These are phyloP conservation scores for Naganishia vaughanmartiniae DNA, from an alignment of 768 basidiomycete species.

Conservation along the genomic window DNA sequence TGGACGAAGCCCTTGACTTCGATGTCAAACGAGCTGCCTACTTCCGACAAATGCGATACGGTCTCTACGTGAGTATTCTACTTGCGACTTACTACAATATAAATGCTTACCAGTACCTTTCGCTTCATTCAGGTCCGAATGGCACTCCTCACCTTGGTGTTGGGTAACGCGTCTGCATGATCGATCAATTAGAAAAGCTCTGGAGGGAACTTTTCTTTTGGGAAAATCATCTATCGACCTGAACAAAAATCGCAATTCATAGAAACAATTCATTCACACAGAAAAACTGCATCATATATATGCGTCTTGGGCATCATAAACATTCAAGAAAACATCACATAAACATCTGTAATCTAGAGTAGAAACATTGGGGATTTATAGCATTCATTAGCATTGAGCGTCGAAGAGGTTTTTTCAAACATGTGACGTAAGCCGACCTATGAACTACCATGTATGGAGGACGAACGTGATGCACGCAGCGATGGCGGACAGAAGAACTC, in stretches of 20 bases:
- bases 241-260: not conserved
- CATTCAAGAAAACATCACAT: not conserved
- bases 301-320: not conserved
- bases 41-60: conserved; percentile 98
- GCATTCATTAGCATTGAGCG: conserved; percentile 4
- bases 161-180: conserved; percentile 49
- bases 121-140: conserved; percentile 63
- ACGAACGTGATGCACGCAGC: no score
- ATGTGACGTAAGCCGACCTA: no score
- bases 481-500: no score
- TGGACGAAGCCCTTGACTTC: conserved; percentile 97
- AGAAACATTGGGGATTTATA: not conserved
- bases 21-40: conserved; percentile 90
- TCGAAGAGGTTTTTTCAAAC: no score
- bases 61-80: conserved; percentile 77
- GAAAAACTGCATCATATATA: conserved; percentile 6
- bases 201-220: conserved; percentile 14
- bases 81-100: not conserved
- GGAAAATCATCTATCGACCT: not conserved
- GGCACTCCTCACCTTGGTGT: conserved; percentile 72
- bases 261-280: not conserved
- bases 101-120: conserved; percentile 1
- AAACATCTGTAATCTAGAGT: not conserved
- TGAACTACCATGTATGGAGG: no score
- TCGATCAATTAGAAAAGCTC: not conserved